Evolutionary conservation across 805 yeast species (phyloP).

Genomic region (Cephaloascus albidus): DNA sequence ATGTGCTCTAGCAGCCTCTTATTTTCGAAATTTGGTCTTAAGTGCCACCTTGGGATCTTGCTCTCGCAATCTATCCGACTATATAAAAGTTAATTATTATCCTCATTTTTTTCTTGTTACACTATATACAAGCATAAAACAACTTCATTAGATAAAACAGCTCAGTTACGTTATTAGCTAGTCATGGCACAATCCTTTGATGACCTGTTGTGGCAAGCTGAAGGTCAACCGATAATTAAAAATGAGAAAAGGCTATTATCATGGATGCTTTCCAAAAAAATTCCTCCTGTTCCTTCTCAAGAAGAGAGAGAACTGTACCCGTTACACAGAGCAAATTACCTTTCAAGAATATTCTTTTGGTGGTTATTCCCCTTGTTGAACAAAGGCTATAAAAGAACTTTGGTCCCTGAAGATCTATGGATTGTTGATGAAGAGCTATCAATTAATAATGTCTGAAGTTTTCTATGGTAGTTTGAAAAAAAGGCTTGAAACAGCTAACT

Average conservation of each 20-base stretch:
- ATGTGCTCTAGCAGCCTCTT: no score
- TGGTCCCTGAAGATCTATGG: slow-evolving; percentile 55
- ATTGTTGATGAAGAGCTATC: slow-evolving; percentile 30
- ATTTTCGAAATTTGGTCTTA: no score
- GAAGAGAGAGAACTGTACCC: slow-evolving; percentile 46
- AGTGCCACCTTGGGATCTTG: no score
- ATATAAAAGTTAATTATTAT: no score
- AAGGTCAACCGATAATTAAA: slow-evolving; percentile 18
- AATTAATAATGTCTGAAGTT: slow-evolving; percentile 27
- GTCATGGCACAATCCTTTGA: no score
- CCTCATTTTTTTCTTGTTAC: no score
- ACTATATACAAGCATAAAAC: no score
- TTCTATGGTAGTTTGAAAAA: slow-evolving; percentile 12
- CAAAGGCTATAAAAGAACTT: slow-evolving; percentile 65
- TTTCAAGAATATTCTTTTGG: slow-evolving; percentile 44
- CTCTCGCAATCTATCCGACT: no score
- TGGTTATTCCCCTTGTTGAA: slow-evolving; percentile 60
- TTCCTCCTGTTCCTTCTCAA: slow-evolving; percentile 40
- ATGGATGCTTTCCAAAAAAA: slow-evolving; percentile 35
- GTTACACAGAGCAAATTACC: slow-evolving; percentile 28
- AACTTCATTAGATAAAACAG: no score
- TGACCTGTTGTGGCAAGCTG: no score
- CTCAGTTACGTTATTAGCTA: no score
- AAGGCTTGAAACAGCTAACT: background rate
- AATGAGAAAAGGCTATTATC: slow-evolving; percentile 45